These are phyloP conservation scores for Sequoiadendron giganteum DNA, from an alignment of 75 land plant species.

Conservation along the genomic window DNA sequence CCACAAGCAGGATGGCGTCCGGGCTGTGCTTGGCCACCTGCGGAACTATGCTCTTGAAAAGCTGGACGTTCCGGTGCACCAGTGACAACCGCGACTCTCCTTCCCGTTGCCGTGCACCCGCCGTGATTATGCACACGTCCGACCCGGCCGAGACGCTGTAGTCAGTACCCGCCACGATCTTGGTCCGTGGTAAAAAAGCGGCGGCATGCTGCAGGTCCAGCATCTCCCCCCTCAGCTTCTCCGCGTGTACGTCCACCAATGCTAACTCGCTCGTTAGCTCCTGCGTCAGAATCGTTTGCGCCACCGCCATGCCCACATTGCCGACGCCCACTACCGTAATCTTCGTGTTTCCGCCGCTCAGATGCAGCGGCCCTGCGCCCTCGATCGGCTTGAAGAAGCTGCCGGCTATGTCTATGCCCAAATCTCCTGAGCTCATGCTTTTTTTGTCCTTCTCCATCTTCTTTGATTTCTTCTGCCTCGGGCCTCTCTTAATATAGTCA, in stretches of 20 bases:
- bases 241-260: constrained; percentile 14
- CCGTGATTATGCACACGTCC: neutral
- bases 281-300: constrained; percentile 36
- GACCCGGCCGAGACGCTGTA: neutral
- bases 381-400: constrained; percentile 41
- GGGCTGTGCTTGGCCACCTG: neutral
- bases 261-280: constrained; percentile 28
- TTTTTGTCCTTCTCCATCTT: too few species aligned
- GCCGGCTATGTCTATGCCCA: too few species aligned
- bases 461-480: too few species aligned
- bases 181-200: neutral
- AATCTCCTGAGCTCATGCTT: too few species aligned
- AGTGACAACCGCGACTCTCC: neutral
- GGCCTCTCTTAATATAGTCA: too few species aligned
- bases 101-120: too few species aligned
- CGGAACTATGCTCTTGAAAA: neutral
- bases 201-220: neutral
- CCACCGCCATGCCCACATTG: constrained; percentile 17
- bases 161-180: neutral
- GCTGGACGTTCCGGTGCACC: neutral
- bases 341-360: too few species aligned
- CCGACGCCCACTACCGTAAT: too few species aligned
- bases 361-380: too few species aligned
- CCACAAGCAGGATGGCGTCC: neutral
- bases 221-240: neutral